phyloP scores from a whole-genome alignment of 306 rosid genomes.

The Malus asiatica region DNA sequence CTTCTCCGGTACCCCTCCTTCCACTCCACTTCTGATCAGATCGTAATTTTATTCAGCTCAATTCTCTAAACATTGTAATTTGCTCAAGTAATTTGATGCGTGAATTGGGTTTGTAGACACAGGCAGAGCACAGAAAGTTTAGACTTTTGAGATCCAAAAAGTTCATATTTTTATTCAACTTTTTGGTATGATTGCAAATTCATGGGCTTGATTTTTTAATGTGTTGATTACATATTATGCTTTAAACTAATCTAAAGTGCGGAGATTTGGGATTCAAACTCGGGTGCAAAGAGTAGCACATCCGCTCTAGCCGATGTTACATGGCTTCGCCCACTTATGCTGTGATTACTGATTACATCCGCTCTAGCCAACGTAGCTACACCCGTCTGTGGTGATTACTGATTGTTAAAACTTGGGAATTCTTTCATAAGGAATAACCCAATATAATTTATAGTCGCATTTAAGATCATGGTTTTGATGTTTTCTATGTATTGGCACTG shows the following conservation, averaged over 20 bases:
- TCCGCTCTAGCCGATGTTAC: too few species aligned
- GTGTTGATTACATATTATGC: not conserved
- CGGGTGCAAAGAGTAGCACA: too few species aligned
- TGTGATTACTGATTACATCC: too few species aligned
- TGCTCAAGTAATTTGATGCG: not conserved
- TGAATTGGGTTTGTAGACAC: not conserved
- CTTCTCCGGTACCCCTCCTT: conserved; percentile 42
- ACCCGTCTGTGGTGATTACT: not conserved
- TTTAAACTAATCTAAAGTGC: too few species aligned
- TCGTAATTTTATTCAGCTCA: not conserved
- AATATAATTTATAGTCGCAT: not conserved
- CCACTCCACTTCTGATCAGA: not conserved
- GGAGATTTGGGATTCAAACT: too few species aligned
- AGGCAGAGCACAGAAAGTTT: not conserved
- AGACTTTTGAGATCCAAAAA: not conserved
- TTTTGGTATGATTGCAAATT: not conserved
- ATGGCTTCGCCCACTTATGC: too few species aligned
- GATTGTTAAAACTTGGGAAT: not conserved
- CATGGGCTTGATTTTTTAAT: not conserved
- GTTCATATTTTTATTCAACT: not conserved
- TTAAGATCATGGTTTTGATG: not conserved
- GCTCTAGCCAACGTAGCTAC: not conserved
- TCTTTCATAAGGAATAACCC: not conserved
- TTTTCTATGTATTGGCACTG: not conserved
- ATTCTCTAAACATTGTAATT: not conserved